Evolutionary conservation across 495 filamentous ascomycete species (phyloP).

Genomic region (Penicillium odoratum): DNA sequence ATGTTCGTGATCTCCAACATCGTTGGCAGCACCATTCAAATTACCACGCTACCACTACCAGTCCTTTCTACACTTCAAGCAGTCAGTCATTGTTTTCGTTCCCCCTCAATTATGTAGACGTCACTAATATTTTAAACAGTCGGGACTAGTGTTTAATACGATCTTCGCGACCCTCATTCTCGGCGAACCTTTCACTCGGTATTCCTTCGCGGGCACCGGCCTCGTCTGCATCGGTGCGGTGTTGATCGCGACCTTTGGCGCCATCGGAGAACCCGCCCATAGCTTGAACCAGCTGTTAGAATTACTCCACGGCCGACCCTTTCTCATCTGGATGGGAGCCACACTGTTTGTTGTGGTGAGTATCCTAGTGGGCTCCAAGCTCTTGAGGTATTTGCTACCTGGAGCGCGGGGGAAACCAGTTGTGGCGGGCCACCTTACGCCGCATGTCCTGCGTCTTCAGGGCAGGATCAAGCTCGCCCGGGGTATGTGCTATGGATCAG

Average conservation of each 20-base stretch:
- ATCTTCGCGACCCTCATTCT: conserved; percentile 94
- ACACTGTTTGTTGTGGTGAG: conserved; percentile 69
- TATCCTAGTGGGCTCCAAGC: conserved; percentile 61
- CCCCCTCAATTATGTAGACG: background rate
- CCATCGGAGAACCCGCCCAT: conserved; percentile 93
- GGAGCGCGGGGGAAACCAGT: conserved; percentile 35
- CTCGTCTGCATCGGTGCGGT: conserved; percentile 85
- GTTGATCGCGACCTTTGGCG: conserved; percentile 90
- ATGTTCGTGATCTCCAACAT: conserved; percentile 97
- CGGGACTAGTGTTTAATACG: conserved; percentile 96
- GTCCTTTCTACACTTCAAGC: conserved; percentile 95
- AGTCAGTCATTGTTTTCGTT: conserved; percentile 38
- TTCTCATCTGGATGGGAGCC: conserved; percentile 88
- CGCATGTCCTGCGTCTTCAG: conserved; percentile 33
- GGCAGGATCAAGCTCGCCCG: conserved; percentile 72
- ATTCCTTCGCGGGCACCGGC: conserved; percentile 83
- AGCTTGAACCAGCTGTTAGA: conserved; percentile 76
- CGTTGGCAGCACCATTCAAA: conserved; percentile 93
- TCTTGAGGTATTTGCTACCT: conserved; percentile 53
- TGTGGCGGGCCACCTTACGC: conserved; percentile 42
- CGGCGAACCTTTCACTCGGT: conserved; percentile 88
- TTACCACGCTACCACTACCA: conserved; percentile 92
- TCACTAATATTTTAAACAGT: conserved; percentile 37
- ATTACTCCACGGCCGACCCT: conserved; percentile 70
- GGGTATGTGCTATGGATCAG: conserved; percentile 83